Base-by-base conservation (phyloP, 176 grass and related monocot species). In the Eleusine indica region DNA sequence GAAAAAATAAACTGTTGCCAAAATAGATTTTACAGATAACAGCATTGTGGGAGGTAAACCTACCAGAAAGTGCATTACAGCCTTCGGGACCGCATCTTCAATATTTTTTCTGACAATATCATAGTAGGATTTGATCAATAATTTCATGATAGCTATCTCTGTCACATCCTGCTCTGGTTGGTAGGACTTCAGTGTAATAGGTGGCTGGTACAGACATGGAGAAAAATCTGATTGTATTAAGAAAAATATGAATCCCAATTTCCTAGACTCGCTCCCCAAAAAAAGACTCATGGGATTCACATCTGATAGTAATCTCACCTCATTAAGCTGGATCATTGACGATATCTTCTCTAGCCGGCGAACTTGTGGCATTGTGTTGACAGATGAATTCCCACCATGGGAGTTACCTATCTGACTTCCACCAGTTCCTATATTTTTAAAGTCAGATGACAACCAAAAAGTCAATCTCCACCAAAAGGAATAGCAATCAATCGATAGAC, bases 61-160 rank as follows among this genome's bases (percentile, higher is more conserved):
- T 92, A 92, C 93, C 90, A 95, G 73, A 88, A 99, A 99, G 61
- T 99, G 96, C 93, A 99, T 99, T 86, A 99, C 87, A 78, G 96
- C 93, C 77, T 99, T 99, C 0, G 93, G 96, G 9, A 94, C 83
- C 66, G 76, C 84, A 79, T 99, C 96, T 69, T 99, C 93, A 58
- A 94, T 88, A 83, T 66, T 96, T 68, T 92, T 94, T 88, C 96
- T 94, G 21, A 99, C 93, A 85, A 96, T 99, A 82, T 94, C 93
- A 94, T 95, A 96, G 85, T 99, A 99, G 11, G 87, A 99, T 90
- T 89, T 99, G 77, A 94, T 61, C 75, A 99, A 75, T 48, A 90
- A 75, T 80, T 92, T 98, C 76, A 90, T 89, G 68, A 93, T 90
- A 64, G 89, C 86, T 89, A 99, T 88, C 86, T 91, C 96, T 64